Base-by-base conservation (phyloP, 352 stramenopile species). In the Globisporangium iwayamae region DNA sequence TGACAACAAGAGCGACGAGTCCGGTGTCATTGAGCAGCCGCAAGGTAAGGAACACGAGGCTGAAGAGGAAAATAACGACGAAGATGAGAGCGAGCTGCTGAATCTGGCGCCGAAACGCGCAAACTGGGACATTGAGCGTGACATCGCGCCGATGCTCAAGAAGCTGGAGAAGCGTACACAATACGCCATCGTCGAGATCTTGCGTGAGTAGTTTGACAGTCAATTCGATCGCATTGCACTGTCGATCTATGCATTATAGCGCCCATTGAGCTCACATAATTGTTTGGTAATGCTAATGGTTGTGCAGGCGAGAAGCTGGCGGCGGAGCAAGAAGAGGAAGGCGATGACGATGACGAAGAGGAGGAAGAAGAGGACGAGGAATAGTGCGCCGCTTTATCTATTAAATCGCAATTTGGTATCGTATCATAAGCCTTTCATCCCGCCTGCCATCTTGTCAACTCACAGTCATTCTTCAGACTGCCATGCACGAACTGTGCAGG, bases 61-160 rank as follows among this genome's bases (percentile, higher is more conserved):
- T 34, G 50, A 62, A 13, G 72, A 76, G 2, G 73, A 64, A 0
- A 71, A 79, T 0, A 73, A 78, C 4, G 70, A 81, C 9, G 74
- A 90, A 28, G 78, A 81, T 7, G 82, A 89, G 0, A 78, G 82
- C 14, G 87, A 94, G 7, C 56, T 89, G 30, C 62, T 96, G 55
- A 86, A 84, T 41, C 69, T 96, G 2, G 87, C 87, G 22, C 85
- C 87, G 1, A 94, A 93, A 72, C 85, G 84, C 22, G 85, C 85
- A 20, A 96, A 93, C 60, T 96, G 85, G 85, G 87, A 96, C 59
- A 91, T 96, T 61, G 85, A 94, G 64, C 82, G 87, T 30, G 85
- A 93, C 53, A 90, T 96, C 60, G 87, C 83, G 20, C 87, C 87
- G 11, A 89, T 94, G 81, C 76, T 96, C 38, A 91, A 92, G 70